Evolutionary conservation across 1,284 basidiomycete genomes (phyloP).

Genomic region (Marasmius oreades): DNA sequence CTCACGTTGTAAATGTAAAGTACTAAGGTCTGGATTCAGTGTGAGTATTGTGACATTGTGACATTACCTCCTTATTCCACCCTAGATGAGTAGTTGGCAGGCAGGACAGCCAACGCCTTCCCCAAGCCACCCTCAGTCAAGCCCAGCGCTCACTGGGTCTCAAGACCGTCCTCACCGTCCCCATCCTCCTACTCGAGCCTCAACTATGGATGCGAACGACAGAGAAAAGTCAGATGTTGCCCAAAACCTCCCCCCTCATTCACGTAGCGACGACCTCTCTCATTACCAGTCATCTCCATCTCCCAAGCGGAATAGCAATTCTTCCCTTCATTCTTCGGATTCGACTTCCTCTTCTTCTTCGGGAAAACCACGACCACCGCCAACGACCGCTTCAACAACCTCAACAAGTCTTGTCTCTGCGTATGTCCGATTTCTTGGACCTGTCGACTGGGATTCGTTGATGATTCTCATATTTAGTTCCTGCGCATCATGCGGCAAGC

Average conservation of each 20-base stretch:
- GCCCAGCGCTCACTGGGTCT: background rate
- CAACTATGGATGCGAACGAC: background rate
- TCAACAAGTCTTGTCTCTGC: conserved; percentile 42
- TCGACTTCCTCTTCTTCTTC: conserved; percentile 40
- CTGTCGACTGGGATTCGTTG: conserved; percentile 18
- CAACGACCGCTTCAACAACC: conserved; percentile 39
- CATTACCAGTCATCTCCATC: conserved; percentile 50
- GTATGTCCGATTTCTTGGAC: conserved; percentile 27
- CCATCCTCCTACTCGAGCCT: background rate
- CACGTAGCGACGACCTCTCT: conserved; percentile 41
- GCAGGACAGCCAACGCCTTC: background rate
- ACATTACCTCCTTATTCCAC: background rate
- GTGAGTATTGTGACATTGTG: background rate
- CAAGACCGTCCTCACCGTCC: background rate
- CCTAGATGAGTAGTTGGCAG: background rate
- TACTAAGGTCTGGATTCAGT: too few relatives aligned
- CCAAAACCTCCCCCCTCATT: conserved; percentile 49
- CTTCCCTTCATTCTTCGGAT: conserved; percentile 46
- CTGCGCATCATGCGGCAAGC: conserved; percentile 71
- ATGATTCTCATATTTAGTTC: conserved; percentile 36
- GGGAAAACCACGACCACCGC: conserved; percentile 40
- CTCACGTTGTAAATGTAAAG: too few relatives aligned
- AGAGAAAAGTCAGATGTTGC: conserved; percentile 25
- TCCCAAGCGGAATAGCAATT: conserved; percentile 43
- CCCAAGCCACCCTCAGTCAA: background rate